Evolutionary conservation across 208 protist genomes (phyloP), one percentile per base, ranked within the genome.

Genomic region (Trypanosoma melophagium): DNA sequence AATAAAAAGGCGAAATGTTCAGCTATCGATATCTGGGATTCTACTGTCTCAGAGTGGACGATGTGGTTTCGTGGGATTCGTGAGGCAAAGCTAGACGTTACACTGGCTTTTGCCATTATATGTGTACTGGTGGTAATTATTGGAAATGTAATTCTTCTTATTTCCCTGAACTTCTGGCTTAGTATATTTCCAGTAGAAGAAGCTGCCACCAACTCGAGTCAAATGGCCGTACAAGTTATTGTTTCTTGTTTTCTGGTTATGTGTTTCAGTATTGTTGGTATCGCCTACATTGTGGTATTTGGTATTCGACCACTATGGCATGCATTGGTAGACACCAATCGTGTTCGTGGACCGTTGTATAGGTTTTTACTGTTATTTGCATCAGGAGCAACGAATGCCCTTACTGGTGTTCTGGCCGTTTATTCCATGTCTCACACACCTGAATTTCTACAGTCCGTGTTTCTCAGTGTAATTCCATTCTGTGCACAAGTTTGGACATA

Each of bases 131-230:
- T 83, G 16, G 79, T 94, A 1, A 83, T 94, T 52, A 74, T 94
- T 3, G 88, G 88, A 51, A 94, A 94, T 54, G 79, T 90, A 3
- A 77, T 94, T 58, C 28, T 91, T 0, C 77, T 94, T 21, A 90
- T 94, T 49, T 54, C 80, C 9, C 52, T 84, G 52, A 94, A 94
- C 77, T 94, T 94, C 60, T 94, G 88, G 86, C 64, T 92, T 17
- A 62, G 38, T 16, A 47, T 77, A 25, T 87, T 94, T 47, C 83
- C 85, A 0, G 22, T 56, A 25, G 72, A 82, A 16, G 25, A 63
- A 3, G 38, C 68, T 38, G 52, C 19, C 24, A 69, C 73, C 57
- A 85, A 88, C 71, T 79, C 71, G 19, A 84, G 66, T 38, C 85
- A 87, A 66, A 90, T 94, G 57, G 83, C 85, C 19, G 76, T 90